These are phyloP conservation scores for Buddleja alternifolia DNA, from an alignment of 257 asterid genomes.

Conservation along the genomic window DNA sequence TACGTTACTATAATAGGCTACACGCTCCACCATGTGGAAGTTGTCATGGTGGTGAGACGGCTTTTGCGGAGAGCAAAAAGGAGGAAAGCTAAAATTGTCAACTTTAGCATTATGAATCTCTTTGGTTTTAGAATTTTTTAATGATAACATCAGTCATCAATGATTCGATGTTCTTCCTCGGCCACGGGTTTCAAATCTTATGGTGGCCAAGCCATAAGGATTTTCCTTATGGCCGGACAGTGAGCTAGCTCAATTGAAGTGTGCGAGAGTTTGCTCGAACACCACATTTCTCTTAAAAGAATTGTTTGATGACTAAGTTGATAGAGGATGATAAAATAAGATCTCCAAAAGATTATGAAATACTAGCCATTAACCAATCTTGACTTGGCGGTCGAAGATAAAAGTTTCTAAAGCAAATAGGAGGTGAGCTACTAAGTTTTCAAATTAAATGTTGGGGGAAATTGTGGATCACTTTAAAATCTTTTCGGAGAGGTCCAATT, in stretches of 20 bases:
- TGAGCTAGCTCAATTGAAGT: no score
- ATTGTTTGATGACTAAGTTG: neutral
- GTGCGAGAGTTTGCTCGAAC: no score
- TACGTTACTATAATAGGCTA: conserved; percentile 1
- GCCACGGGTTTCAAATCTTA: no score
- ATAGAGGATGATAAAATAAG: neutral
- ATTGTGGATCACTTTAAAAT: no score
- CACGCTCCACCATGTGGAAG: neutral
- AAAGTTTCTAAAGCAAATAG: neutral
- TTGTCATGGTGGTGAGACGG: neutral
- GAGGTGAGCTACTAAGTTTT: neutral
- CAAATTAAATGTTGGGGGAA: no score
- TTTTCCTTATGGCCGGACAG: no score
- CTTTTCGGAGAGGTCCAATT: no score
- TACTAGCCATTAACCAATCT: neutral
- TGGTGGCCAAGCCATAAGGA: no score
- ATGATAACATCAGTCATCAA: no score
- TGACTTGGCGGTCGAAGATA: neutral
- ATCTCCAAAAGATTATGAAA: neutral
- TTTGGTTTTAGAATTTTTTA: neutral
- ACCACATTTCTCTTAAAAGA: neutral
- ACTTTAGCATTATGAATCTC: neutral
- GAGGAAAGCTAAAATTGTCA: neutral
- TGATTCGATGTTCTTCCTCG: no score
- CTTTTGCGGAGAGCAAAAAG: neutral